These are phyloP conservation scores for Mucuna pruriens DNA, from an alignment of 306 rosid species.

Conservation along the genomic window DNA sequence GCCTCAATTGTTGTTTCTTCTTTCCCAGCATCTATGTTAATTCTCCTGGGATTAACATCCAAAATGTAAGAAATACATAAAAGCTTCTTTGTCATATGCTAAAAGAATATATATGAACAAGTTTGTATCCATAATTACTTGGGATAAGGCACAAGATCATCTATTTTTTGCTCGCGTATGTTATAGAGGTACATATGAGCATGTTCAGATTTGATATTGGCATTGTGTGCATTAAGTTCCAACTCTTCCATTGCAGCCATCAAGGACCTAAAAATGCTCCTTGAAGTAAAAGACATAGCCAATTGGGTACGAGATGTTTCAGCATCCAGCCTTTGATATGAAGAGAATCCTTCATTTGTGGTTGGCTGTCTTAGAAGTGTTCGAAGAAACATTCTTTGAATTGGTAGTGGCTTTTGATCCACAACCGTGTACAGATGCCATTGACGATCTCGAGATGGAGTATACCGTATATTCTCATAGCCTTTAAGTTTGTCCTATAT, in stretches of 20 bases:
- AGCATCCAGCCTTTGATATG: slow-evolving; percentile 61
- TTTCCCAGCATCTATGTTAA: slow-evolving; percentile 56
- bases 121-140: slow-evolving; percentile 59
- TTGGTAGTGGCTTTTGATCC: slow-evolving; percentile 68
- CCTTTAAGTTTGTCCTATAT: slow-evolving; percentile 92
- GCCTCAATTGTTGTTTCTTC: slow-evolving; percentile 73
- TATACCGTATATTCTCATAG: slow-evolving; percentile 75
- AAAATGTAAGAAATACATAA: slow-evolving; percentile 45
- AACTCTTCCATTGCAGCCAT: slow-evolving; percentile 97
- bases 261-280: slow-evolving; percentile 89
- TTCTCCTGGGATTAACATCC: slow-evolving; percentile 65
- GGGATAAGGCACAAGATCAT: slow-evolving; percentile 79
- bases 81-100: slow-evolving; percentile 25
- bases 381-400: slow-evolving; percentile 93
- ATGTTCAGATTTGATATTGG: slow-evolving; percentile 76
- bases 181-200: slow-evolving; percentile 95
- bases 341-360: slow-evolving; percentile 69
- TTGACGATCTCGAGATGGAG: slow-evolving; percentile 96
- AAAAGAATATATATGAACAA: slow-evolving; percentile 26
- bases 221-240: slow-evolving; percentile 92
- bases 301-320: slow-evolving; percentile 51
- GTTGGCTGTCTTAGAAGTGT: slow-evolving; percentile 94
- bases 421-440: slow-evolving; percentile 93
- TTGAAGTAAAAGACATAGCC: slow-evolving; percentile 79
- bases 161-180: slow-evolving; percentile 78